Percentiles rank a stretch among this genome's conserved stretches.
phyloP scores from a whole-genome alignment of 2,329 filamentous ascomycete genomes.

The Aspergillus intermedius region DNA sequence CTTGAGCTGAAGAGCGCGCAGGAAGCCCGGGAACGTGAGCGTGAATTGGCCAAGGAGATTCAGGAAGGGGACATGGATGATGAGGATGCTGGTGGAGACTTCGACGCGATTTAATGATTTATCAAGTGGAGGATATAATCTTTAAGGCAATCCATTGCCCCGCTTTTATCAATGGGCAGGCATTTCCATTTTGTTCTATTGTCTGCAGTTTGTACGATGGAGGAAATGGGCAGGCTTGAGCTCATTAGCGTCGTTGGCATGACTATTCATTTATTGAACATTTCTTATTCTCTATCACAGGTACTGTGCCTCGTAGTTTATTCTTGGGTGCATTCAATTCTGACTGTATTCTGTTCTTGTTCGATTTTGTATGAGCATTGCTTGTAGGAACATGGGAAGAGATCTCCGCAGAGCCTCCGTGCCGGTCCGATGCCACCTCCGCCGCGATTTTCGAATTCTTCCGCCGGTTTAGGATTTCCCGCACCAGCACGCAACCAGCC shows the following conservation, averaged over 20 bases:
- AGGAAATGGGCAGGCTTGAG: constrained; percentile 20
- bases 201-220: constrained; percentile 22
- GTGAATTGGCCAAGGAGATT: constrained; percentile 97
- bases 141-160: constrained; percentile 12
- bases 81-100: constrained; percentile 90
- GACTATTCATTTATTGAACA: constrained; percentile 20
- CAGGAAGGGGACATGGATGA: constrained; percentile 96
- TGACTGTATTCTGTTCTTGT: not conserved
- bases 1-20: constrained; percentile 96
- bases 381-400: not conserved
- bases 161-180: constrained; percentile 6
- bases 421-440: constrained; percentile 15
- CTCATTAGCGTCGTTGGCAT: constrained; percentile 21
- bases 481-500: not conserved
- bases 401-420: constrained; percentile 4
- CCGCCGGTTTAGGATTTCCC: not conserved
- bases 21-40: constrained; percentile 92
- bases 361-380: not conserved
- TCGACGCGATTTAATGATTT: constrained; percentile 75
- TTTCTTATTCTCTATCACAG: not conserved
- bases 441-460: constrained; percentile 7
- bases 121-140: constrained; percentile 8
- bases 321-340: not conserved
- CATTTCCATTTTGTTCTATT: constrained; percentile 22
- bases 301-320: not conserved